Percentiles rank a stretch among this genome's conserved stretches.
Evolutionary conservation across 225 moss, liverwort and hornwort genomes (phyloP).

Genomic region (Pleurozium schreberi): DNA sequence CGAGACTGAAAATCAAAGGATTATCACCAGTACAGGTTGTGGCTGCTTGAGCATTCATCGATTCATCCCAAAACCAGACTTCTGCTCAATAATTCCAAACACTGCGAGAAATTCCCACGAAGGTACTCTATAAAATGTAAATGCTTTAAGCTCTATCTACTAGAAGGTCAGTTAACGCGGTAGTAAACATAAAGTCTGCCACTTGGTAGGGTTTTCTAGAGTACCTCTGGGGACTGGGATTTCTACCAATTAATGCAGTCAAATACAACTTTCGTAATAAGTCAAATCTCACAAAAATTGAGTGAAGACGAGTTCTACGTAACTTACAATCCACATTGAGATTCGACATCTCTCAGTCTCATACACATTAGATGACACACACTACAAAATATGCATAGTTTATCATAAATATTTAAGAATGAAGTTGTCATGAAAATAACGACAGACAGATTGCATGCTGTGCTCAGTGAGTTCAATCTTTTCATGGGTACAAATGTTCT

Average conservation of each 20-base stretch:
- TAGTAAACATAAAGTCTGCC: not conserved
- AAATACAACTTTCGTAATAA: not conserved
- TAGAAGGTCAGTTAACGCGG: not conserved
- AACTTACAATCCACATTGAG: not conserved
- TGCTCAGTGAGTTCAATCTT: not conserved
- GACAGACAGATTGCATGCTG: not conserved
- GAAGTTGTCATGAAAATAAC: not conserved
- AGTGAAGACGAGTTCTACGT: not conserved
- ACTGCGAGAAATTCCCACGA: not conserved
- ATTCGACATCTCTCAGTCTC: not conserved
- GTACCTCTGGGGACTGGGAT: not conserved
- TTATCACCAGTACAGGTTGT: not conserved
- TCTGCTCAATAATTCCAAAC: not conserved
- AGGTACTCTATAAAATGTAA: not conserved
- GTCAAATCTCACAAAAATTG: not conserved
- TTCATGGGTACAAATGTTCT: not conserved
- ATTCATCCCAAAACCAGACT: not conserved
- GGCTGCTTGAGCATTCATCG: not conserved
- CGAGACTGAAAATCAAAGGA: not conserved
- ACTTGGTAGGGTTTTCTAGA: not conserved
- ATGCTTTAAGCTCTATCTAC: not conserved
- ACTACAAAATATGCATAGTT: not conserved
- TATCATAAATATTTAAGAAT: not conserved
- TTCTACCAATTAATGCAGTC: not conserved
- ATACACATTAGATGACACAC: not conserved